Conservation (phyloP, 2,329 filamentous ascomycete species). For the Colletotrichum neosansevieriae region DNA sequence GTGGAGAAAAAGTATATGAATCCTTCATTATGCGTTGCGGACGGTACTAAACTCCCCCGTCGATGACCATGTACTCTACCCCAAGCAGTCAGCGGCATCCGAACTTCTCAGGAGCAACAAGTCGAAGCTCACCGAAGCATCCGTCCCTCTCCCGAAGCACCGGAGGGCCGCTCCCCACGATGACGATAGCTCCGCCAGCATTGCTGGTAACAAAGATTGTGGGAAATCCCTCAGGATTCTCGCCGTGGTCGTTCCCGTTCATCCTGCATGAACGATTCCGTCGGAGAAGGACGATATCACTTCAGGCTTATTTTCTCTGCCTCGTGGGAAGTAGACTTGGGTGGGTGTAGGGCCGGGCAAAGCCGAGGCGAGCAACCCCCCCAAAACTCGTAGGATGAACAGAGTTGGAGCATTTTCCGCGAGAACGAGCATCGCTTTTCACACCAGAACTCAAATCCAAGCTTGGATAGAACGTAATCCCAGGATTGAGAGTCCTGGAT, state of each 20-base stretch:
- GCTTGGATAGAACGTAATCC: neutral
- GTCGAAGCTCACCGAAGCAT: too few species aligned
- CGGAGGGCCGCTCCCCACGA: too few species aligned
- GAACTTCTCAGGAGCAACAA: neutral
- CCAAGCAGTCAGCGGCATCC: neutral
- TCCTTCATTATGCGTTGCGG: slow-evolving; percentile 9
- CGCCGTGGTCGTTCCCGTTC: neutral
- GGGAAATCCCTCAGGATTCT: neutral
- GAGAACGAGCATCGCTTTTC: too few species aligned
- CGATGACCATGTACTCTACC: neutral
- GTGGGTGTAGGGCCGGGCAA: too few species aligned
- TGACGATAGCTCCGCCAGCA: too few species aligned
- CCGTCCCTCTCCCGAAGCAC: too few species aligned
- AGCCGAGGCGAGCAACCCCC: too few species aligned
- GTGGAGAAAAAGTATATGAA: neutral
- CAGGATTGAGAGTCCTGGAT: neutral
- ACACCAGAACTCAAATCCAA: too few species aligned
- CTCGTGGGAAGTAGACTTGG: too few species aligned
- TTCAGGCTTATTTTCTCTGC: too few species aligned
- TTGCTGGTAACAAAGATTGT: neutral
- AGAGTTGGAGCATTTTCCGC: neutral
- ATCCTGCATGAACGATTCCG: too few species aligned
- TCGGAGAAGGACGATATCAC: too few species aligned
- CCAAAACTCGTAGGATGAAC: neutral
- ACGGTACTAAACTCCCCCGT: neutral